Base-by-base conservation (phyloP, 108 stramenopile species). In the Skeletonema costatum region DNA sequence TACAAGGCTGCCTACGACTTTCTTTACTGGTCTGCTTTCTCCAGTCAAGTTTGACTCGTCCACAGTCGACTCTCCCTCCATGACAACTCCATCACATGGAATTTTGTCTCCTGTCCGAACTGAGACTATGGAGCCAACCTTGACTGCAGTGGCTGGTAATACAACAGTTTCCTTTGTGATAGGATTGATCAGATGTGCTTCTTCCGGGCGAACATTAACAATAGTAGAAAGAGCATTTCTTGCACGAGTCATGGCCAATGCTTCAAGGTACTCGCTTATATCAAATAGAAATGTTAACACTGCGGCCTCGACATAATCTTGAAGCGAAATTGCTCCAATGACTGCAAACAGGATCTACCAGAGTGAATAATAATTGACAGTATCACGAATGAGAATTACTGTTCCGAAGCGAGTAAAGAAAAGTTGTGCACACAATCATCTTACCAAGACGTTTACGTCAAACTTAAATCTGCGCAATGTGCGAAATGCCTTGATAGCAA, bases 81-180 rank as follows among this genome's bases (percentile, higher is more conserved):
- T 58, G 2, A 99, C 91, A 38, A 87, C 73, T 21, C 97, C 97
- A 74, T 99, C 98, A 59, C 91, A 92, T 0, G 98, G 97, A 4
- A 99, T 85, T 75, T 94, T 96, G 50, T 94, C 93, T 12, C 98
- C 96, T 7, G 93, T 87, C 44, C 85, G 64, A 25, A 98, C 95
- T 16, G 90, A 86, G 12, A 98, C 88, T 5, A 94, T 30, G 16
- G 92, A 86, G 29, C 98, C 98, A 6, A 88, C 86, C 5, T 83
- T 78, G 13, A 98, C 82, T 36, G 66, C 58, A 16, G 83, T 70
- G 2, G 89, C 90, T 29, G 91, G n/a, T 17, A 95, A 73, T 9
- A 83, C 73, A 39, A 87, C 71, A 17, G 87, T 50, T 67, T 92
- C 83, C 25, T 86, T 74, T 8, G 83, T 89, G 19, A 77, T 56